These are phyloP conservation scores for Logfia minima DNA, from an alignment of 129 eudicot species.

Conservation along the genomic window DNA sequence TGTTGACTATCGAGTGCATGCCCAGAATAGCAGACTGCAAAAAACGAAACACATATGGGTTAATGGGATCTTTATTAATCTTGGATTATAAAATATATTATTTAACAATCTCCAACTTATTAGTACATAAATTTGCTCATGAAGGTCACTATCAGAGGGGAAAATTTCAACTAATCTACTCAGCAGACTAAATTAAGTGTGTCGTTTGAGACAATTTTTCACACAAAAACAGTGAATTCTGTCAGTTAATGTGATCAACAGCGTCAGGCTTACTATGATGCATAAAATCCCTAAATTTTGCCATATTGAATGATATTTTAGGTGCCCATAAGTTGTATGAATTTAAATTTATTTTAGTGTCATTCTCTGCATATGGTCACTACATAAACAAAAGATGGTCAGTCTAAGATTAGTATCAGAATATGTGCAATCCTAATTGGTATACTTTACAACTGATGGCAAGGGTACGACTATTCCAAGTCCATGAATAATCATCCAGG, in stretches of 20 bases:
- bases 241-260: background rate
- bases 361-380: background rate
- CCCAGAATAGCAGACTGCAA: slow-evolving; percentile 73
- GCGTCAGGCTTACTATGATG: background rate
- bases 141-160: background rate
- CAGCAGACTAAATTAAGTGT: background rate
- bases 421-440: background rate
- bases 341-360: background rate
- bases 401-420: background rate
- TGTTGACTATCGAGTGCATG: slow-evolving; percentile 73
- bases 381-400: background rate
- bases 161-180: background rate
- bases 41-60: background rate
- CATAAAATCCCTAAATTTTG: background rate
- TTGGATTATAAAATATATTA: background rate
- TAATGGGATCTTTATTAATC: background rate
- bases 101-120: background rate
- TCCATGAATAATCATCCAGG: background rate
- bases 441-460: background rate
- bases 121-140: background rate
- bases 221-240: background rate
- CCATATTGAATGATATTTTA: background rate
- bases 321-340: background rate
- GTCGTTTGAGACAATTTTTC: background rate
- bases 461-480: background rate